A percentile compares a stretch with the other conserved stretches of the same genome.
Evolutionary conservation across 2,329 filamentous ascomycete genomes (phyloP).

Genomic region (Talaromyces sp.): DNA sequence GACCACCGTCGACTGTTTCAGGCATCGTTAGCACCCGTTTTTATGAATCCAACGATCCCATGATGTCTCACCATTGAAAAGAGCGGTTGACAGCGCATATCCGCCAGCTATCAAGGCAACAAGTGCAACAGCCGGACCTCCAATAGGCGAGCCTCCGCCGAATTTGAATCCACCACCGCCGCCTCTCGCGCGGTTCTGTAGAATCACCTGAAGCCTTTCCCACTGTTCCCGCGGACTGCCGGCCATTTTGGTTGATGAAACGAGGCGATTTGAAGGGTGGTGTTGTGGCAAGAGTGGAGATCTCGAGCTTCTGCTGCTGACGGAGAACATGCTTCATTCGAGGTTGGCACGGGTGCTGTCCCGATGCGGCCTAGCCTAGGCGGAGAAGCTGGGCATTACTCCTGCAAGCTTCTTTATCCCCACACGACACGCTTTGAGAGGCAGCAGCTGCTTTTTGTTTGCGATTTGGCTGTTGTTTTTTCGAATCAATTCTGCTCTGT

Average conservation of each 20-base stretch:
- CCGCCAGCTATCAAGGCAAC: constrained; percentile 47
- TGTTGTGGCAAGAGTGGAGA: constrained; percentile 16
- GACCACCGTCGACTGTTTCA: constrained; percentile 81
- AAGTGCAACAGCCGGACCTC: constrained; percentile 50
- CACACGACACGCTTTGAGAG: background rate
- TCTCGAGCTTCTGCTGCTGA: constrained; percentile 14
- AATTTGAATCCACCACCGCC: constrained; percentile 48
- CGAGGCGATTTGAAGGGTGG: constrained; percentile 13
- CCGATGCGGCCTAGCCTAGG: constrained; percentile 2
- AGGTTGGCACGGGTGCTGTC: constrained; percentile 17
- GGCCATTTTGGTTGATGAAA: constrained; percentile 33
- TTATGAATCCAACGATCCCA: background rate
- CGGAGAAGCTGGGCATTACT: constrained; percentile 11
- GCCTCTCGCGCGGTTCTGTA: constrained; percentile 49
- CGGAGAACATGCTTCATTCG: constrained; percentile 13
- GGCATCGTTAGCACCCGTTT: background rate
- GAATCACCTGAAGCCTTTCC: constrained; percentile 59
- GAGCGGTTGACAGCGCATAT: constrained; percentile 50
- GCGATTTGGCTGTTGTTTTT: background rate
- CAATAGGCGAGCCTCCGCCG: constrained; percentile 50
- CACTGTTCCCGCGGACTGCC: constrained; percentile 63
- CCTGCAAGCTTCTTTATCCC: constrained; percentile 3
- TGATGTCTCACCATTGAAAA: constrained; percentile 60
- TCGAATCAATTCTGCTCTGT: background rate
- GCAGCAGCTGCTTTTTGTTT: background rate